These are phyloP conservation scores for Scenedesmus sp. DNA, from an alignment of 163 green algal species.

Conservation along the genomic window DNA sequence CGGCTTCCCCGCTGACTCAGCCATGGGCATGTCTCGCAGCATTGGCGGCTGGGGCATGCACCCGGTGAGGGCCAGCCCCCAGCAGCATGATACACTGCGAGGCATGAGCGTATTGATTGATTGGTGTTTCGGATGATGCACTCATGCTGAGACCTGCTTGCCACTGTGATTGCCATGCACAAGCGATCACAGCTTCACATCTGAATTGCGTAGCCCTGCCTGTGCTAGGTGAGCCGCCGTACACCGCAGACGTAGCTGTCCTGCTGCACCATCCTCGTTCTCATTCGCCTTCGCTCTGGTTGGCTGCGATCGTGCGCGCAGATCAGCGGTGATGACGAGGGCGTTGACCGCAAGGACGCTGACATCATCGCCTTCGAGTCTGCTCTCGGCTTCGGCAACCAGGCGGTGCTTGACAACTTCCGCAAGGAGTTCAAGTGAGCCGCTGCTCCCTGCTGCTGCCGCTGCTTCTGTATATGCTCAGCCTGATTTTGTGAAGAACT, in stretches of 20 bases:
- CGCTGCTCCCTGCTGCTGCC: no score
- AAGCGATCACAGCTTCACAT: no score
- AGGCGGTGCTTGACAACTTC: not conserved
- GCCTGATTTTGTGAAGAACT: no score
- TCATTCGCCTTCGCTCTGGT: no score
- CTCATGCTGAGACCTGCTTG: no score
- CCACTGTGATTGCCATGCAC: no score
- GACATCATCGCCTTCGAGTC: not conserved
- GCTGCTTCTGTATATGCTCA: no score
- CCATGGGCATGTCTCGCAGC: not conserved
- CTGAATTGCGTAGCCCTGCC: no score
- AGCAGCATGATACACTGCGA: not conserved
- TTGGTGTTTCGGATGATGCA: not conserved
- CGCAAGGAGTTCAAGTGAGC: not conserved
- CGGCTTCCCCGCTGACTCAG: not conserved
- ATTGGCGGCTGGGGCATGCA: not conserved
- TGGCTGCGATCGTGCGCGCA: not conserved
- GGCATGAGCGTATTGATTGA: not conserved
- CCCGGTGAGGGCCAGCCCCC: not conserved
- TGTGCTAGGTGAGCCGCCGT: no score
- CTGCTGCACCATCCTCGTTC: no score
- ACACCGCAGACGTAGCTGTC: no score
- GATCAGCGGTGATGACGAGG: not conserved
- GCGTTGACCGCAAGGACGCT: not conserved
- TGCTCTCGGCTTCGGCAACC: conserved; percentile 3